Evolutionary conservation across 495 filamentous ascomycete genomes (phyloP), one percentile per base, ranked within the genome.

Genomic region (Penicillium verhagenii): DNA sequence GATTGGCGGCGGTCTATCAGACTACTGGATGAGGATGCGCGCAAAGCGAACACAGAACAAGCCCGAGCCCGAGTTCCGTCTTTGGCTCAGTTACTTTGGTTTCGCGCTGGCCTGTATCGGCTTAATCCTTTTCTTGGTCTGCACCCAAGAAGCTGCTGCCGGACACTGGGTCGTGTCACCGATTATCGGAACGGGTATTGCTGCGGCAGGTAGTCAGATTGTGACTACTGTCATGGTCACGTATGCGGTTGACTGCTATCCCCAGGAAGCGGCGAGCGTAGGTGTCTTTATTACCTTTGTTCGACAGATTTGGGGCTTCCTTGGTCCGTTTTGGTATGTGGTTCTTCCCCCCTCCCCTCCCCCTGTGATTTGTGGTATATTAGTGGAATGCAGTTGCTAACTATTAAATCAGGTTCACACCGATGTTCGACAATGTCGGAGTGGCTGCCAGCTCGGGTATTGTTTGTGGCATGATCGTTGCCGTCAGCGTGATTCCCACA

Each of bases 251-350:
- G 82, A 83, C 52, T 79, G 73, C 40, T 72, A 81, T 48, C 76
- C 62, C 0, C 65, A 75, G 24, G 75, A 81, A 25, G 68, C 79
- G 2, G 74, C 71, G 0, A 77, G 75, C 58, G 72, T 83, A 4
- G 82, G 82, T 28, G 80, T 83, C 4, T 82, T 82, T 48, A 77
- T 84, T 45, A 82, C 71, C 1, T 76, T 84, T 55, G 71, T 82
- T 19, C 65, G 81, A 19, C 74, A 78, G 53, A 75, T 69, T 5
- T 84, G 79, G 79, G 80, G 79, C 0, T 85, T 85, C 57, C 80
- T 83, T 61, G 81, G 81, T 3, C 78, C 78, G 0, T 84, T 84
- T 51, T 84, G 79, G 39, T 43, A 43, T 21, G 39, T 43, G 13
- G 9, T 10, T 43, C 8, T 20, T 35, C 2, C n/a, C 5, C n/a